Evolutionary conservation across 169 alveolate species (phyloP).

Genomic region (Cryptosporidium sp.): DNA sequence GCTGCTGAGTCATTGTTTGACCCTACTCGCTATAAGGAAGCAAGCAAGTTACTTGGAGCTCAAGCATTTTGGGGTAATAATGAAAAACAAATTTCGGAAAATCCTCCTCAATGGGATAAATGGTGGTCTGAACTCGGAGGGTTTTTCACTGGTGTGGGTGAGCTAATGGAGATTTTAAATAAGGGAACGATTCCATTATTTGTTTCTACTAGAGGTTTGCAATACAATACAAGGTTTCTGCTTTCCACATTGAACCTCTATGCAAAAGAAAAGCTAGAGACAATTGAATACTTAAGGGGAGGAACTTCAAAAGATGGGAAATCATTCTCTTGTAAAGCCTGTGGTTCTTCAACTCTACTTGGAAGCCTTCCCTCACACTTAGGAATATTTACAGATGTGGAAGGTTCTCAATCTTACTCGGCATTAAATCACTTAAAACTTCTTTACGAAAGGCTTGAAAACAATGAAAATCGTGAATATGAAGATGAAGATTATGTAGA

Average conservation of each 20-base stretch:
- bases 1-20: conserved; percentile 64
- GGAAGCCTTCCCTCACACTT: conserved; percentile 51
- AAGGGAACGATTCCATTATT: conserved; percentile 57
- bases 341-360: conserved; percentile 15
- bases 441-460: conserved; percentile 47
- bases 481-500: conserved; percentile 29
- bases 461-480: background rate
- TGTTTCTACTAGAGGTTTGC: conserved; percentile 57
- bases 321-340: conserved; percentile 7
- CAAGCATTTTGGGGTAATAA: conserved; percentile 65
- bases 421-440: conserved; percentile 53
- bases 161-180: conserved; percentile 40
- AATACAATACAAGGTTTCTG: conserved; percentile 48
- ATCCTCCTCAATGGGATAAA: conserved; percentile 47
- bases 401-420: conserved; percentile 54
- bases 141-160: conserved; percentile 32
- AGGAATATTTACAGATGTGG: conserved; percentile 57
- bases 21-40: conserved; percentile 45
- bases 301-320: conserved; percentile 56
- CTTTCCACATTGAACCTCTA: conserved; percentile 32
- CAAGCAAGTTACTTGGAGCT: conserved; percentile 61
- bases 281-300: conserved; percentile 44
- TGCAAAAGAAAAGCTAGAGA: conserved; percentile 63
- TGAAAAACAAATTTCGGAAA: background rate
- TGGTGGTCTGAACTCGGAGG: conserved; percentile 70